phyloP scores from a whole-genome alignment of 1,284 basidiomycete species.

The Sphagnurus paluster region DNA sequence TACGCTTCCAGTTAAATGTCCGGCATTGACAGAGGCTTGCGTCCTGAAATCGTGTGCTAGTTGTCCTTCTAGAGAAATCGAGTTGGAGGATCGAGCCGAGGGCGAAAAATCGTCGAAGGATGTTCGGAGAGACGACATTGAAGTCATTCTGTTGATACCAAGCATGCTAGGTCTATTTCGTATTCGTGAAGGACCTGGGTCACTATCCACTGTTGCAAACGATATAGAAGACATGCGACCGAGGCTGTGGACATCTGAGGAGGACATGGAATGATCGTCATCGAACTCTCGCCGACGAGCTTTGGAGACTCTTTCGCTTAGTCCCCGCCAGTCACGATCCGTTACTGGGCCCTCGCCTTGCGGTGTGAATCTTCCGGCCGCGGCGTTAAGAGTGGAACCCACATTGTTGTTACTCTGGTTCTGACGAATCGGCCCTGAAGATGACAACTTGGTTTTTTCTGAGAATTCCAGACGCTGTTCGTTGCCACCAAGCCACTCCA shows the following conservation, averaged over 20 bases:
- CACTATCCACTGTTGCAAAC: constrained; percentile 78
- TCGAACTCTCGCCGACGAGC: constrained; percentile 81
- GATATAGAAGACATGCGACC: constrained; percentile 72
- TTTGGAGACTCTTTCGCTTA: constrained; percentile 68
- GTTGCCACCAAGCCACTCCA: constrained; percentile 54
- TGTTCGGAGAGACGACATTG: constrained; percentile 71
- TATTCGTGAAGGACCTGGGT: constrained; percentile 75
- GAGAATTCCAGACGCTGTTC: constrained; percentile 39
- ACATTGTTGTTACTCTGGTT: constrained; percentile 40
- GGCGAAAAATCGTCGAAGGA: constrained; percentile 72
- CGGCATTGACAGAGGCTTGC: constrained; percentile 69
- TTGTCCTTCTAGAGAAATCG: constrained; percentile 79
- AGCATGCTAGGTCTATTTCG: constrained; percentile 60
- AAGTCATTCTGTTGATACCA: constrained; percentile 71
- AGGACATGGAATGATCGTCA: constrained; percentile 89
- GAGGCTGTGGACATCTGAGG: constrained; percentile 77
- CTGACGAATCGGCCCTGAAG: constrained; percentile 62
- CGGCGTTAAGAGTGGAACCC: constrained; percentile 52
- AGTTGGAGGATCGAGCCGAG: constrained; percentile 79
- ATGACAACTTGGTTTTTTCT: constrained; percentile 52
- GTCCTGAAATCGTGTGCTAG: constrained; percentile 76
- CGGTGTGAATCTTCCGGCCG: constrained; percentile 53
- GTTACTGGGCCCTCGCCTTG: constrained; percentile 36
- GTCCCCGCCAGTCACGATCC: constrained; percentile 52
- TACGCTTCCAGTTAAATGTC: constrained; percentile 60